Evolutionary conservation across 75 land plant genomes (phyloP).

Genomic region (Chamaecyparis obtusa): DNA sequence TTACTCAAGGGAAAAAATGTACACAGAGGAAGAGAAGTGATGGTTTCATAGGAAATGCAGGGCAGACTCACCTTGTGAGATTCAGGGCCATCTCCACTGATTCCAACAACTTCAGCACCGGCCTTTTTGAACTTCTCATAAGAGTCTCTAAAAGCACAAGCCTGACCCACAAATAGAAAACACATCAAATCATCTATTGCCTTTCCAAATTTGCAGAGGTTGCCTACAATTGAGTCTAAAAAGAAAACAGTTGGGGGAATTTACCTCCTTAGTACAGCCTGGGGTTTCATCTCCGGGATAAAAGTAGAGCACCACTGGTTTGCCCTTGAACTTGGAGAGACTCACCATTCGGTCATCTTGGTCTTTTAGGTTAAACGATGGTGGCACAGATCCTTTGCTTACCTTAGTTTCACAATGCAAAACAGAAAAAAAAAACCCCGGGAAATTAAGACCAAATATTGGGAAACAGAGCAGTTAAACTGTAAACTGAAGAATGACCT

Average conservation of each 20-base stretch:
- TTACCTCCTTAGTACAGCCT: slow-evolving; percentile 96
- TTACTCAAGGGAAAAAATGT: neutral
- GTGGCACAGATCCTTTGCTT: slow-evolving; percentile 62
- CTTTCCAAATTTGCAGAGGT: too few species aligned
- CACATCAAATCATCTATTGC: neutral
- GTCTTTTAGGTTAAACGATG: slow-evolving; percentile 77
- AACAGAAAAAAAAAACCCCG: neutral
- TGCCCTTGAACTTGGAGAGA: slow-evolving; percentile 87
- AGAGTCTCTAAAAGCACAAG: slow-evolving; percentile 97
- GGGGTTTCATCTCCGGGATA: slow-evolving; percentile 99
- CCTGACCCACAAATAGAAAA: slow-evolving; percentile 34
- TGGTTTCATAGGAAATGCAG: neutral
- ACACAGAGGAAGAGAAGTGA: neutral
- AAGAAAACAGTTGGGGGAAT: neutral
- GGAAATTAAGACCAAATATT: neutral
- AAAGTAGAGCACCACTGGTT: slow-evolving; percentile 94
- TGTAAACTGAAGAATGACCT: neutral
- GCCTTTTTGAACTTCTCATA: slow-evolving; percentile 97
- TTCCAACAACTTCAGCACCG: slow-evolving; percentile 92
- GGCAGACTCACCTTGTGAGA: slow-evolving; percentile 81
- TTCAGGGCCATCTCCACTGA: slow-evolving; percentile 83
- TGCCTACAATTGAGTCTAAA: too few species aligned
- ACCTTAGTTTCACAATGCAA: slow-evolving; percentile 42
- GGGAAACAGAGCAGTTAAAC: neutral
- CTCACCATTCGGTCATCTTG: slow-evolving; percentile 83